Percentiles rank a stretch among this genome's conserved stretches.
Evolutionary conservation across 1,139 yeast species (phyloP).

Genomic region (Citeromyces siamensis): DNA sequence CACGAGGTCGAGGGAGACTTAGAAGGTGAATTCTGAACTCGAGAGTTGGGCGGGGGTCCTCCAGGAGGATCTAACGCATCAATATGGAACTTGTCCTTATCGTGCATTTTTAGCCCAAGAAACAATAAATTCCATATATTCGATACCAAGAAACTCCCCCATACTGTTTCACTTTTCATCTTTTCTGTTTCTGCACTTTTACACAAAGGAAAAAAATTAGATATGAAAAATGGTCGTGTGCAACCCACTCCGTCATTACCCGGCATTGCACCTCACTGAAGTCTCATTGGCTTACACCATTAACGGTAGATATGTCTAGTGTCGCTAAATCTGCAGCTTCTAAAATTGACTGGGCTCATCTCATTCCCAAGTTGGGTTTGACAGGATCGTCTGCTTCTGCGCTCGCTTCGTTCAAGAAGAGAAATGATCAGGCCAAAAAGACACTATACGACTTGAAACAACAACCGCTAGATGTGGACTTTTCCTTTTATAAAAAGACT

Average conservation of each 20-base stretch:
- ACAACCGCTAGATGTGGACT: conserved; percentile 73
- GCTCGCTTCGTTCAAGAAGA: conserved; percentile 88
- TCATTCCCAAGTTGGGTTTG: conserved; percentile 79
- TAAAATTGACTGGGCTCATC: conserved; percentile 92
- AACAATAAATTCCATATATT: too few relatives aligned
- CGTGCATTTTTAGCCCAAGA: too few relatives aligned
- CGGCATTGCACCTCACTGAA: neutral
- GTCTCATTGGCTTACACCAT: neutral
- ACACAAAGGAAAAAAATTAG: neutral
- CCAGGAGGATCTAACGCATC: too few relatives aligned
- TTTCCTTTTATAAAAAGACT: conserved; percentile 62
- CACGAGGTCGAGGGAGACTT: too few relatives aligned
- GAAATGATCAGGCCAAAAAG: conserved; percentile 96
- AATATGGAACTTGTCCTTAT: too few relatives aligned
- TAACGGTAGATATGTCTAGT: conserved; percentile 13
- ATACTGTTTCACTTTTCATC: too few relatives aligned
- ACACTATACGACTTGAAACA: conserved; percentile 54
- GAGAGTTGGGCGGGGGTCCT: too few relatives aligned
- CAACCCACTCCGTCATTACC: neutral
- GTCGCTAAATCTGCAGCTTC: conserved; percentile 56
- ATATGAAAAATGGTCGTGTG: too few relatives aligned
- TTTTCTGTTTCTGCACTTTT: neutral
- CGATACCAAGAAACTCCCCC: too few relatives aligned
- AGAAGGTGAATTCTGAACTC: too few relatives aligned
- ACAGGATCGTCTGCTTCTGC: conserved; percentile 88